Conservation (phyloP, 2,329 filamentous ascomycete genomes). For the Phaeosphaeriaceae sp. region DNA sequence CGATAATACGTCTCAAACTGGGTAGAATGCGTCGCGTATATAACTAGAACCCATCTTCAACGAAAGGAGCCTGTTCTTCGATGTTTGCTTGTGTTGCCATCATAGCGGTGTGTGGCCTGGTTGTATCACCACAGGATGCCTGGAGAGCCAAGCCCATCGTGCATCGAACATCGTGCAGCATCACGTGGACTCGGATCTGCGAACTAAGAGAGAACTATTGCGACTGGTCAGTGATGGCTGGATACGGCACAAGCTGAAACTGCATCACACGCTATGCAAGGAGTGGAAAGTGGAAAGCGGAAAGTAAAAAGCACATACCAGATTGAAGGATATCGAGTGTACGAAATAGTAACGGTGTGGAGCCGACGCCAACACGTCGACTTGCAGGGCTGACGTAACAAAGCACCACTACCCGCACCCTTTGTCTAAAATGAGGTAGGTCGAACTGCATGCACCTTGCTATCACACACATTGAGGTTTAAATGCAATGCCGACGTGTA, state of each 20-base stretch:
- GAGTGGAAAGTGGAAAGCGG: background rate
- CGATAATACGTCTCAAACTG: conserved; percentile 10
- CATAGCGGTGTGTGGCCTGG: conserved; percentile 14
- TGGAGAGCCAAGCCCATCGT: conserved; percentile 22
- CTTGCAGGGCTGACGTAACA: conserved; percentile 5
- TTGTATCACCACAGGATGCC: conserved; percentile 23
- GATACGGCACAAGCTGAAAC: background rate
- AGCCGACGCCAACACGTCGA: conserved; percentile 4
- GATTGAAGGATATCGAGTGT: background rate
- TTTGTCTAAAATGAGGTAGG: background rate
- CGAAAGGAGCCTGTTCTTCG: conserved; percentile 1
- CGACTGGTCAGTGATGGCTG: conserved; percentile 1
- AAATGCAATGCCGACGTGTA: conserved; percentile 18
- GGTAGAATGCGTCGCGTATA: conserved; percentile 13
- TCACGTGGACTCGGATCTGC: conserved; percentile 31
- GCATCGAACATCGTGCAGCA: conserved; percentile 31
- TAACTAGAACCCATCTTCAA: conserved; percentile 9
- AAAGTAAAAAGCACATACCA: too few species aligned
- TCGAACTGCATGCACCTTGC: background rate
- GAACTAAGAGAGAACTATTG: background rate
- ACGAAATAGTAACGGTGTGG: background rate
- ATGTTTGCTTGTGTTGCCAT: conserved; percentile 2
- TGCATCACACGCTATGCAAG: background rate
- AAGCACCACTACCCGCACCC: conserved; percentile 1
- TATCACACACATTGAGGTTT: conserved; percentile 5